Base-by-base conservation (phyloP, 371 early-diverging fungal genomes). In the Parasitella parasitica region DNA sequence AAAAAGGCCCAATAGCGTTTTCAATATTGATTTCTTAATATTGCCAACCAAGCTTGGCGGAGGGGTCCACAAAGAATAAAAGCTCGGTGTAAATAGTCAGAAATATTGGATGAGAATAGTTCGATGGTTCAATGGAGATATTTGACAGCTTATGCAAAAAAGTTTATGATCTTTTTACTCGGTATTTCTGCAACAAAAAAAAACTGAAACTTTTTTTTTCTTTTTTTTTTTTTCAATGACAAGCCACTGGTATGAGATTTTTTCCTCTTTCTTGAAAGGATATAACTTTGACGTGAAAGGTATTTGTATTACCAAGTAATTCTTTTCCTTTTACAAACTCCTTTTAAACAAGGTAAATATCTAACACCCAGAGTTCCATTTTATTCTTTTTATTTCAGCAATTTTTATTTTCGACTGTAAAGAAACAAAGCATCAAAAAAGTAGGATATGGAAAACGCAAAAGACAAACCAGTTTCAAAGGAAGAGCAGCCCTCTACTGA, bases 321-420 rank as follows among this genome's bases (percentile, higher is more conserved):
- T 59, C 34, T 52, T 52, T n/a, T 57, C 35, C 43, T 52, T 57
- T 63, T 57, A 55, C 35, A 52, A 63, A 63, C 64, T 63, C 64
- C 64, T 57, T 63, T 52, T 58, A 12, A 63, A 63, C 57, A 63
- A 39, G 48, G 46, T 24, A 57, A 48, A 34, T 50, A 50, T 50
- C 27, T 57, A 57, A 57, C 48, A 56, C 20, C 15, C 20, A 41
- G 55, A 20, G 39, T 24, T 53, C 24, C 35, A 43, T 61, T 54
- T n/a, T 43, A 28, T 61, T 61, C 41, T 27, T 38, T 38, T 55
- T 32, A 32, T 32, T 32, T 32, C 32, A 32, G 4, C 32, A 8
- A 32, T 32, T 11, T n/a, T n/a, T n/a, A n/a, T n/a, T n/a, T n/a
- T n/a, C n/a, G n/a, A n/a, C n/a, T n/a, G n/a, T n/a, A n/a, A n/a